These are phyloP conservation scores for Pseudopithomyces chartarum DNA, from an alignment of 2,329 filamentous ascomycete genomes.

Conservation along the genomic window DNA sequence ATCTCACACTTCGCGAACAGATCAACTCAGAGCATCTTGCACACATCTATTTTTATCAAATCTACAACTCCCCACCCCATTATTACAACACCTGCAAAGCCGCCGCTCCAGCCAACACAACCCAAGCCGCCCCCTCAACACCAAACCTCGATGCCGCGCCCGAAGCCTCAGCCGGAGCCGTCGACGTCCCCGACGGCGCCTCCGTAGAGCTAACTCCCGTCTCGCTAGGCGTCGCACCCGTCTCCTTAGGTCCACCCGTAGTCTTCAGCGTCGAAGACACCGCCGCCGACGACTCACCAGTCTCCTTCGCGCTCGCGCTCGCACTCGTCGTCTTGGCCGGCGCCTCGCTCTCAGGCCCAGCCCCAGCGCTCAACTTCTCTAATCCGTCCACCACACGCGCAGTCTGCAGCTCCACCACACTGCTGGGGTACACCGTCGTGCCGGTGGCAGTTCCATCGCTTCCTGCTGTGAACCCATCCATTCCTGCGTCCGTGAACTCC, in stretches of 20 bases:
- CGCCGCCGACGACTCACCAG: slow-evolving; percentile 7
- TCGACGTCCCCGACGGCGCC: too few relatives aligned
- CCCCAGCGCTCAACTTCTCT: slow-evolving; percentile 21
- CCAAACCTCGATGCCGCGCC: slow-evolving; percentile 27
- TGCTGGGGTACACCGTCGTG: slow-evolving; percentile 21
- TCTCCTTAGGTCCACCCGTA: neutral
- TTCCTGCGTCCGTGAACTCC: slow-evolving; percentile 7
- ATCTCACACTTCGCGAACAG: too few relatives aligned
- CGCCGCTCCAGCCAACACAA: slow-evolving; percentile 29
- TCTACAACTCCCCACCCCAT: neutral
- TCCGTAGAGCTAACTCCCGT: slow-evolving; percentile 7
- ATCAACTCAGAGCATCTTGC: too few relatives aligned
- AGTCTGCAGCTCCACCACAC: slow-evolving; percentile 25
- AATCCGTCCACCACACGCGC: slow-evolving; percentile 30
- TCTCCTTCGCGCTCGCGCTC: neutral
- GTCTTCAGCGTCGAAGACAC: slow-evolving; percentile 11
- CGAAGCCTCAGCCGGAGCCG: too few relatives aligned
- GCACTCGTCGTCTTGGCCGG: slow-evolving; percentile 12
- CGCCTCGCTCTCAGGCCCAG: slow-evolving; percentile 8
- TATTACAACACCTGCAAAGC: slow-evolving; percentile 24
- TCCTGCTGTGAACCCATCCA: slow-evolving; percentile 15
- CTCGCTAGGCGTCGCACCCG: slow-evolving; percentile 9
- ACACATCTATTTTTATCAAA: neutral
- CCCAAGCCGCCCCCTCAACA: slow-evolving; percentile 22
- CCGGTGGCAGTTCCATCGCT: slow-evolving; percentile 15